Evolutionary conservation across 192 early-diverging fungal genomes (phyloP).

Genomic region (Coemansia sp.): DNA sequence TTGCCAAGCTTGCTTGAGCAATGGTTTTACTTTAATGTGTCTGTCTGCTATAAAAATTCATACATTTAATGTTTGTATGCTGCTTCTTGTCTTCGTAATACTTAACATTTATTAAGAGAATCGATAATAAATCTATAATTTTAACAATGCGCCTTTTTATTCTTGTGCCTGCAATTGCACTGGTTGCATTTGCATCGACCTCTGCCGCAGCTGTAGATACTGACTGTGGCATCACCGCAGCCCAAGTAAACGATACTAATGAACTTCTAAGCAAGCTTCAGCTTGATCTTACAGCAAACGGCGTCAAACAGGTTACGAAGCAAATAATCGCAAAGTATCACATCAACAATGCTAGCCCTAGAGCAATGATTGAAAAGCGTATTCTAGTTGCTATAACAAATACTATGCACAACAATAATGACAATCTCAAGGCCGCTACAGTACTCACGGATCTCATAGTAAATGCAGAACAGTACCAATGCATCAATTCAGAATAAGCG

Average conservation of each 20-base stretch:
- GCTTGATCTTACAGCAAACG: not conserved
- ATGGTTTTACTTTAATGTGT: not conserved
- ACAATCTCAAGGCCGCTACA: not conserved
- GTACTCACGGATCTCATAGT: not conserved
- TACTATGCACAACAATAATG: not conserved
- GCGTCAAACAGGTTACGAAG: not conserved
- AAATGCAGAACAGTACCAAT: not conserved
- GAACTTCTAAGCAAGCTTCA: not conserved
- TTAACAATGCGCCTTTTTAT: not conserved
- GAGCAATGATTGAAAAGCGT: not conserved
- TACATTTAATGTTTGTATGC: not conserved
- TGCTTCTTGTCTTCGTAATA: not conserved
- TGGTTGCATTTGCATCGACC: not conserved
- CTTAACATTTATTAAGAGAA: not conserved
- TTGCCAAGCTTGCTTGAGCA: not conserved
- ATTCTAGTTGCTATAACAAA: not conserved
- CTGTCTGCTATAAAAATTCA: not conserved
- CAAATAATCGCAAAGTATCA: not conserved
- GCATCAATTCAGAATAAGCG: not conserved
- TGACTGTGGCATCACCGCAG: not conserved
- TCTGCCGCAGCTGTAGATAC: not conserved
- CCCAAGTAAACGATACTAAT: not conserved
- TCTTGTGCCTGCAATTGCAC: not conserved
- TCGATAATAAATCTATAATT: not conserved
- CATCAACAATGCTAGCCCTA: not conserved